phyloP scores from a whole-genome alignment of 192 early-diverging fungal species.

The Backusella psychrophila region DNA sequence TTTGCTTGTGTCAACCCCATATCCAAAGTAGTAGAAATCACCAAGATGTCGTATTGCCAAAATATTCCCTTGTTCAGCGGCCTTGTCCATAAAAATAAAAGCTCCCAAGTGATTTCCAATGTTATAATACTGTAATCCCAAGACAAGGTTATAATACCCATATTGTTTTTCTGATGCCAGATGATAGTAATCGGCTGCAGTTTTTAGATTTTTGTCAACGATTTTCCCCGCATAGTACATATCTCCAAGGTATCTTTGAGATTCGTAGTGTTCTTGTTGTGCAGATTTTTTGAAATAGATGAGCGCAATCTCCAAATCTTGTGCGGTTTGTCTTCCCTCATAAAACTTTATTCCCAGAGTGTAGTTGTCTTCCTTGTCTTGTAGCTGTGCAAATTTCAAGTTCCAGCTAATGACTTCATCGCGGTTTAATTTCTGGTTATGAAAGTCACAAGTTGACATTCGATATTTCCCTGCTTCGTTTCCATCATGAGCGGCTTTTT shows the following conservation, averaged over 20 bases:
- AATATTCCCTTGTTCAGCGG: not conserved
- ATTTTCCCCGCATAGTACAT: not conserved
- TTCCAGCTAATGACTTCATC: not conserved
- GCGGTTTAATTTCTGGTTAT: not conserved
- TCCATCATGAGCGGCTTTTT: not conserved
- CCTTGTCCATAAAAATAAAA: not conserved
- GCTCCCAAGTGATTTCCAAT: not conserved
- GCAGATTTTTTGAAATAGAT: not conserved
- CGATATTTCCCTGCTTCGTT: not conserved
- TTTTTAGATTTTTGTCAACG: not conserved
- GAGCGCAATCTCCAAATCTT: not conserved
- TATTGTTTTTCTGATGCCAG: not conserved
- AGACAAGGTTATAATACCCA: not conserved
- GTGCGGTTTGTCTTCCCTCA: not conserved
- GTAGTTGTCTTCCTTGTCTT: not conserved
- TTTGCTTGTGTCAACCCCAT: not conserved
- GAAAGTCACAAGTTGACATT: not conserved
- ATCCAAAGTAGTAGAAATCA: not conserved
- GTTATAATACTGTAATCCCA: not conserved
- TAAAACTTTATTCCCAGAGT: not conserved
- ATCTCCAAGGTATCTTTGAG: not conserved
- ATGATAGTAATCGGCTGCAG: not conserved
- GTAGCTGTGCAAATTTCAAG: not conserved
- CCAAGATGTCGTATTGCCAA: not conserved
- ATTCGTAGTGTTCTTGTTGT: not conserved